Evolutionary conservation across 2,329 filamentous ascomycete species (phyloP).

Genomic region (Trichoderma simmonsii): DNA sequence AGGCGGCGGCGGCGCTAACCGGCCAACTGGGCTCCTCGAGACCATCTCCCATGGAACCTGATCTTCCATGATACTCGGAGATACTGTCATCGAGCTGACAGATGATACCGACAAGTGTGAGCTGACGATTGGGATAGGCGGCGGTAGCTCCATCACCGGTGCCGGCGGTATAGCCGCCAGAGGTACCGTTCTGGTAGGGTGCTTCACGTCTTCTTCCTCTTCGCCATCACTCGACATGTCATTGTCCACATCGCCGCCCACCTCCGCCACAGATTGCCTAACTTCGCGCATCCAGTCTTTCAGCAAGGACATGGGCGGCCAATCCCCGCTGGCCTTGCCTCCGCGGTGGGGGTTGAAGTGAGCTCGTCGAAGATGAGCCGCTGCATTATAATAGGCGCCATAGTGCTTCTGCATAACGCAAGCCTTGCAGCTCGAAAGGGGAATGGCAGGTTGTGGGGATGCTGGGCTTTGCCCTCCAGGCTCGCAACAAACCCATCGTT

Average conservation of each 20-base stretch:
- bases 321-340: constrained; percentile 56
- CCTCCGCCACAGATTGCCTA: constrained; percentile 48
- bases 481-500: constrained; percentile 56
- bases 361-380: constrained; percentile 55
- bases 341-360: constrained; percentile 56
- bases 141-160: constrained; percentile 5
- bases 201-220: constrained; percentile 41
- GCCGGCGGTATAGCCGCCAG: background rate
- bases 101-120: constrained; percentile 10
- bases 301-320: constrained; percentile 55
- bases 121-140: background rate
- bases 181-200: constrained; percentile 3
- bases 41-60: constrained; percentile 5
- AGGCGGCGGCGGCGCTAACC: constrained; percentile 1
- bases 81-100: constrained; percentile 11
- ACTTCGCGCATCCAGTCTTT: constrained; percentile 62
- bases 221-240: constrained; percentile 50
- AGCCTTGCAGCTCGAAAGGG: constrained; percentile 54
- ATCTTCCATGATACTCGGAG: constrained; percentile 12
- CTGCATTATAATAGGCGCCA: constrained; percentile 58
- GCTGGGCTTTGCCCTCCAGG: constrained; percentile 37
- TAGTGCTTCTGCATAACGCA: constrained; percentile 56
- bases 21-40: background rate
- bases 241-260: constrained; percentile 30
- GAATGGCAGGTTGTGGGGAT: constrained; percentile 48